Base-by-base conservation (phyloP, 768 basidiomycete genomes). In the Leccinum ochraceum region DNA sequence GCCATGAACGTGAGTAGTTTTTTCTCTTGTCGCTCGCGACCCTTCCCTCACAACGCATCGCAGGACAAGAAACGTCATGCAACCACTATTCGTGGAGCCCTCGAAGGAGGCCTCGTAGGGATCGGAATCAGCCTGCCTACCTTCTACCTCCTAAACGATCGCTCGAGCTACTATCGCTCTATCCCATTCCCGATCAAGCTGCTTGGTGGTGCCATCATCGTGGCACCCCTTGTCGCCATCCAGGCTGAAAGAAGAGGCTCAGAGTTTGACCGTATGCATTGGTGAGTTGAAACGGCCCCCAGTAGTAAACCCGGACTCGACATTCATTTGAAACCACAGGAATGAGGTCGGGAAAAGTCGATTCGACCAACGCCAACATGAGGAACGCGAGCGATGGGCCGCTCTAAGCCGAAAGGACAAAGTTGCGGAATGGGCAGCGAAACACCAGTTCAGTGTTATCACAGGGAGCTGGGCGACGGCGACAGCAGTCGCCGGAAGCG, bases 381-480 rank as follows among this genome's bases (percentile, higher is more conserved):
- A 63, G 32, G 71, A 67, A 36, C 64, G 52, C 16, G 64, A 63
- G 36, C 72, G 77, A 59, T 88, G 89, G 89, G 80, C 82, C 14
- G 58, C 67, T 10, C 60, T 92, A 74, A 74, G 78, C 13, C 61
- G 76, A 17, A 76, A 68, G 48, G 81, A 89, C 39, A 90, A 88
- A 68, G 62, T 83, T 30, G 76, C 76, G 1, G 86, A 91, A 63
- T 90, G 88, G 82, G 83, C 85, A 6, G 77, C 70, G 26, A 79
- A 85, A 26, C 88, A 91, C 66, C 83, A 92, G 71, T 87, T 89
- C 67, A 83, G 84, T 62, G 71, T 90, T 61, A 88, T 93, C 63
- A 78, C 86, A 36, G 87, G 86, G 44, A 81, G 86, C 51, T 93
- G 92, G 91, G 90, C 88, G 1, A 71, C 80, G 10, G 85, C 86